Evolutionary conservation across 176 grass and related monocot genomes (phyloP).

Genomic region (Cocos nucifera): DNA sequence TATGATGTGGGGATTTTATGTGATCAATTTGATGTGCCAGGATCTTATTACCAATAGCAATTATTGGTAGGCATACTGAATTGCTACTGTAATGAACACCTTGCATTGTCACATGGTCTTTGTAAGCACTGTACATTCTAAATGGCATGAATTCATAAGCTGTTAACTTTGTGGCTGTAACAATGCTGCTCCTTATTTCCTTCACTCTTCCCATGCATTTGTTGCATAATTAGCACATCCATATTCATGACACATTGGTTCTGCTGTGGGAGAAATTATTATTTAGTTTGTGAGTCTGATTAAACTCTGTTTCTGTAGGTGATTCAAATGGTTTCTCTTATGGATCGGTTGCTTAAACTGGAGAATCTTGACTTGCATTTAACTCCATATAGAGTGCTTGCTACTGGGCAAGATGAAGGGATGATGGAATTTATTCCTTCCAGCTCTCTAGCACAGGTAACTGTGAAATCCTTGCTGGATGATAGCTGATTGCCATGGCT

Average conservation of each 20-base stretch:
- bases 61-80: too few relatives aligned
- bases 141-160: too few relatives aligned
- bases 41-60: too few relatives aligned
- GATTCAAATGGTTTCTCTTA: slow-evolving; percentile 94
- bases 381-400: slow-evolving; percentile 93
- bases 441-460: slow-evolving; percentile 91
- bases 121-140: too few relatives aligned
- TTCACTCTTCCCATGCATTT: too few relatives aligned
- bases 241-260: background rate
- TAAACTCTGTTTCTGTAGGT: slow-evolving; percentile 32
- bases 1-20: too few relatives aligned
- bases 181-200: too few relatives aligned
- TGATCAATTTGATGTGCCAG: too few relatives aligned
- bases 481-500: background rate
- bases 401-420: slow-evolving; percentile 97
- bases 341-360: slow-evolving; percentile 97
- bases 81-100: too few relatives aligned
- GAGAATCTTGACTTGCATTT: slow-evolving; percentile 98
- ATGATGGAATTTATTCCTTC: slow-evolving; percentile 95
- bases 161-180: too few relatives aligned
- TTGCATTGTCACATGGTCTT: too few relatives aligned
- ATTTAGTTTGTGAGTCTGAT: background rate
- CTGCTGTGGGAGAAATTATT: background rate
- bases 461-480: slow-evolving; percentile 3
- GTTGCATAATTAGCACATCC: too few relatives aligned